Evolutionary conservation across 768 basidiomycete species (phyloP), one percentile per base, ranked within the genome.

Genomic region (Leccinum longicurvipes): DNA sequence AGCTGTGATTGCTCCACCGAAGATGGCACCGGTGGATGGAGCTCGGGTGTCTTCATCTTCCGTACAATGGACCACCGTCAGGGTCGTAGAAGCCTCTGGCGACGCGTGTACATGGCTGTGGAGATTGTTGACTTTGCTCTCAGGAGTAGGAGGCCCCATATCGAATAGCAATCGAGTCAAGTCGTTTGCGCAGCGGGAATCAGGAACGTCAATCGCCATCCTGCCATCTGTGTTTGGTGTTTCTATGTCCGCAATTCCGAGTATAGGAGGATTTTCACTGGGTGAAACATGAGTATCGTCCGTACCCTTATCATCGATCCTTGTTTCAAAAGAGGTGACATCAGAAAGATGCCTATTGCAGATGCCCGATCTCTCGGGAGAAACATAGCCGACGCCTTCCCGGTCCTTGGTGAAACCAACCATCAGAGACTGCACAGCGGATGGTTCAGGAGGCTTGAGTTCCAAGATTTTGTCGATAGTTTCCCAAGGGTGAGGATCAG

Each of bases 401-500:
- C 65, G 62, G 19, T 49, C 57, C 31, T 47, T 55, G n/a, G 67
- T 69, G 45, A 67, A 65, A 31, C 6, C 4, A 34, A 71, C 25
- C 34, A 51, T 27, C 17, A 50, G 27, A 19, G 46, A 29, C 9
- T 41, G 56, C 1, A 11, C 24, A n/a, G 36, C 15, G 10, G 39
- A 42, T 50, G 34, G 41, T 34, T 47, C 29, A 3, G 44, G 25
- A 53, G 51, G 49, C 25, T 55, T 3, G 41, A 70, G 59, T n/a
- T 60, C 51, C 21, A 70, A 47, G 3, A 72, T 67, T 25, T 27
- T 65, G 25, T 62, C 63, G n/a, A 71, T 72, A 21, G 69, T 65
- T 46, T 63, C 60, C 69, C 69, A 71, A 14, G 69, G 69, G 47
- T 67, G 59, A 5, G 69, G 69, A 52, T 71, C 69, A n/a, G 63